Evolutionary conservation across 1,139 yeast species (phyloP).

Genomic region (Suhomyces chickasaworum): DNA sequence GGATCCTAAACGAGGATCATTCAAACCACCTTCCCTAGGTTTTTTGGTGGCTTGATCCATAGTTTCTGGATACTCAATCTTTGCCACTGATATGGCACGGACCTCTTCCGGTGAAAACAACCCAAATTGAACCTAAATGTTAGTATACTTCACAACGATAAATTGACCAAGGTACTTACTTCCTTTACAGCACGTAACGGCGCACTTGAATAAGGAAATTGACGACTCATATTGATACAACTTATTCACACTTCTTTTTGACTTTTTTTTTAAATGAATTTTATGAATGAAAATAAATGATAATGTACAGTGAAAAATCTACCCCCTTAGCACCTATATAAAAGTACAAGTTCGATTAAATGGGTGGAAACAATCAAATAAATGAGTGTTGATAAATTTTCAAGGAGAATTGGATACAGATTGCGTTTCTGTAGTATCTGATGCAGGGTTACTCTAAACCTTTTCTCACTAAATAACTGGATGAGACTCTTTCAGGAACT

Average conservation of each 20-base stretch:
- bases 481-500: slow-evolving; percentile 8
- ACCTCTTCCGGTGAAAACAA: slow-evolving; percentile 97
- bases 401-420: slow-evolving; percentile 8
- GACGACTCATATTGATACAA: slow-evolving; percentile 44
- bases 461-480: slow-evolving; percentile 13
- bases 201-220: slow-evolving; percentile 94
- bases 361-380: slow-evolving; percentile 25
- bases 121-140: slow-evolving; percentile 82
- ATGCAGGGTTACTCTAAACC: slow-evolving; percentile 16
- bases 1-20: slow-evolving; percentile 96
- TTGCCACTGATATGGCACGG: slow-evolving; percentile 95
- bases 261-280: slow-evolving; percentile 16
- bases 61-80: slow-evolving; percentile 96
- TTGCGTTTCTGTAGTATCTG: slow-evolving; percentile 9
- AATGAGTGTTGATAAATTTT: slow-evolving; percentile 27
- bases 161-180: slow-evolving; percentile 44
- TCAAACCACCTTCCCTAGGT: slow-evolving; percentile 95
- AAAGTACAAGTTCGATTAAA: not conserved
- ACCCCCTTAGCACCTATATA: slow-evolving; percentile 6
- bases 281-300: slow-evolving; percentile 7
- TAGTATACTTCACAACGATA: slow-evolving; percentile 14
- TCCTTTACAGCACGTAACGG: slow-evolving; percentile 96
- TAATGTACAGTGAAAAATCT: slow-evolving; percentile 12
- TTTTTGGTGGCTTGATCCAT: slow-evolving; percentile 96
- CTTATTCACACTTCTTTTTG: slow-evolving; percentile 9